Evolutionary conservation across 148 eudicot genomes (phyloP), one percentile per base, ranked within the genome.

Genomic region (Amaranthus cruentus): DNA sequence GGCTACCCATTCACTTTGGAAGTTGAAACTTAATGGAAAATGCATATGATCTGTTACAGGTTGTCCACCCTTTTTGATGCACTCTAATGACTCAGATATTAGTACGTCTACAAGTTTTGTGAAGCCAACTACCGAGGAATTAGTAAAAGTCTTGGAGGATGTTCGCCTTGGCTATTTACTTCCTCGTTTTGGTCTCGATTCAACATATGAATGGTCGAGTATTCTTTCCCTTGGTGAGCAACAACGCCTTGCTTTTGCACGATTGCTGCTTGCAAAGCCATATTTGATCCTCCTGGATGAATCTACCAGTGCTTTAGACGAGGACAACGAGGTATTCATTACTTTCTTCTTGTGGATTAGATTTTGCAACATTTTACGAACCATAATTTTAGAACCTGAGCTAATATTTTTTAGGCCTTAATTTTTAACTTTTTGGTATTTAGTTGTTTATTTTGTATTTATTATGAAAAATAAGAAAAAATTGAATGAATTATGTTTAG

Each of bases 251-350:
- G 98, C 98, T 62, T 94, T 91, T 89, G 98, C 95, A 15, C 91
- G 98, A 46, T 83, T 94, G 73, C 82, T 94, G 83, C 92, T 94
- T 60, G 85, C 98, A 43, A 89, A 86, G 77, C 98, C 96, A 58
- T 74, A 73, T 75, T 81, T 89, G 84, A 96, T 86, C 83, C 85
- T 94, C 50, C 77, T 94, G 81, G 98, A 94, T 80, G 98, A 94
- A 85, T 87, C 98, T n/a, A 94, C 98, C 73, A 94, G 98, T 76
- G 98, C 98, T 72, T 83, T 94, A 74, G 98, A 94, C 82, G 97
- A 89, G 85, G 96, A 85, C 47, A 94, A 89, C 77, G 98, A 94
- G 98, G 98, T 94, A 91, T 69, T 28, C 5, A 11, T 50, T 66
- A 50, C 12, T 53, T 5, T 56, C 49, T 18, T 56, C 42, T 11